Percentiles rank a stretch among this genome's conserved stretches.
Evolutionary conservation across 495 filamentous ascomycete genomes (phyloP).

Genomic region (Terfezia boudieri): DNA sequence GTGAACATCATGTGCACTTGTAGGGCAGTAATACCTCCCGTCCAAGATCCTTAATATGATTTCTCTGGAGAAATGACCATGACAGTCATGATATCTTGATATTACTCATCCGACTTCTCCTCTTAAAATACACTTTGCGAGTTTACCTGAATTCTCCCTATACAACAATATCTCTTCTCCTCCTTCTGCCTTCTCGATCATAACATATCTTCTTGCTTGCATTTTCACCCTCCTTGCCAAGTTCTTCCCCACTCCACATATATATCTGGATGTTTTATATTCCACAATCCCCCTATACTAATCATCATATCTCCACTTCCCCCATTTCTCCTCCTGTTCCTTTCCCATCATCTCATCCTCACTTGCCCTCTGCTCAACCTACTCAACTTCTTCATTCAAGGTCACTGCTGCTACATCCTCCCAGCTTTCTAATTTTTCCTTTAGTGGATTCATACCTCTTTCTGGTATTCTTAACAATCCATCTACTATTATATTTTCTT

Average conservation of each 20-base stretch:
- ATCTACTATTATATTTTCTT: too few relatives aligned
- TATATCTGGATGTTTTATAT: neutral
- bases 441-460: too few relatives aligned
- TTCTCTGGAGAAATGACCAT: neutral
- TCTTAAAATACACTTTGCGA: neutral
- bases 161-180: neutral
- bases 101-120: neutral
- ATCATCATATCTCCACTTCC: neutral
- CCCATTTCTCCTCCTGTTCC: neutral
- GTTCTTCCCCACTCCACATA: neutral
- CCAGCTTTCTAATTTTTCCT: too few relatives aligned
- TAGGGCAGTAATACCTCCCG: neutral
- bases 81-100: neutral
- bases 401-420: too few relatives aligned
- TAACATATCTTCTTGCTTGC: neutral
- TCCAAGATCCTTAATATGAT: neutral
- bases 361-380: too few relatives aligned
- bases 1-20: neutral
- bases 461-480: too few relatives aligned
- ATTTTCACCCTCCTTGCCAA: neutral
- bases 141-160: neutral
- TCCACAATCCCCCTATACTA: neutral
- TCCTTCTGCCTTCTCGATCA: neutral
- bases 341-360: too few relatives aligned
- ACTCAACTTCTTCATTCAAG: too few relatives aligned